Evolutionary conservation across 331 rosid genomes (phyloP).

Genomic region (Acacia pycnantha): DNA sequence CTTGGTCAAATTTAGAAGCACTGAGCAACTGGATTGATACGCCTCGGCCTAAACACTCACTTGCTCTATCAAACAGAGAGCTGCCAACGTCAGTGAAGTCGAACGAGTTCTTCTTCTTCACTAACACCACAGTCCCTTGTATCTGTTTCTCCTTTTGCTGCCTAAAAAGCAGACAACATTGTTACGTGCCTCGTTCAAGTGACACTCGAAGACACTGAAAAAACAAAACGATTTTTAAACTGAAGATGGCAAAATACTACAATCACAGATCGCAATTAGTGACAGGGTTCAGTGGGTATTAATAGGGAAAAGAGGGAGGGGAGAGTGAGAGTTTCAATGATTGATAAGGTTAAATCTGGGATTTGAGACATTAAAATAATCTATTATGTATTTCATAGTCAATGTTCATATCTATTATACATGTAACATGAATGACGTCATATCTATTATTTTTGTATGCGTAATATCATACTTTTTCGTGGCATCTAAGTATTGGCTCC

Average conservation of each 20-base stretch:
- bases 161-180: background rate
- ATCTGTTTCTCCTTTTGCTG: background rate
- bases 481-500: too few species aligned
- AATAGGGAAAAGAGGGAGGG: background rate
- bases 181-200: background rate
- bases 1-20: conserved; percentile 29
- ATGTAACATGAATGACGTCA: too few species aligned
- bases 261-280: background rate
- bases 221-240: background rate
- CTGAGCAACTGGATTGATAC: conserved; percentile 40
- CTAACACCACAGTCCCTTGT: background rate
- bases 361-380: background rate
- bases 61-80: conserved; percentile 17
- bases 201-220: background rate
- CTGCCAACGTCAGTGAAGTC: background rate
- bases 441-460: too few species aligned
- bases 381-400: background rate
- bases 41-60: conserved; percentile 30
- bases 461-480: too few species aligned
- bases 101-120: background rate
- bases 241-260: background rate
- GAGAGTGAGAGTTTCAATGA: background rate
- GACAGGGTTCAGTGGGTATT: background rate
- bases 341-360: background rate
- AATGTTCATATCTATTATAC: too few species aligned